phyloP scores from a whole-genome alignment of 495 filamentous ascomycete genomes.

The Pseudomonodictys pantanalensis region DNA sequence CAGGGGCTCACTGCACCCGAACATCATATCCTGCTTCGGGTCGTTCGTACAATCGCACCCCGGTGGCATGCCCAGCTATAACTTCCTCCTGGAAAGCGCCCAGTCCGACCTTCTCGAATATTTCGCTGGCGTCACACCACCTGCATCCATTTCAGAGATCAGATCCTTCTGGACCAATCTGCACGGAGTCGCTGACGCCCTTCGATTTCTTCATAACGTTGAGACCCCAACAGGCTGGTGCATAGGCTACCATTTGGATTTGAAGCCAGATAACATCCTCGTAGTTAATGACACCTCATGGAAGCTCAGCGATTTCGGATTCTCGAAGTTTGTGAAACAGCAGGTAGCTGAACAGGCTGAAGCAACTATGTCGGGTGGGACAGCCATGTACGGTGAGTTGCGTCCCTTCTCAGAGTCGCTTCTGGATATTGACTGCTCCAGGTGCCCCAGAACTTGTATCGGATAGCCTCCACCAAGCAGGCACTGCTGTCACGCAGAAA shows the following conservation, averaged over 20 bases:
- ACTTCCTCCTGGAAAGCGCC: slow-evolving; percentile 43
- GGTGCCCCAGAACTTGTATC: slow-evolving; percentile 4
- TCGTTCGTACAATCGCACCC: neutral
- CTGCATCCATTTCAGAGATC: slow-evolving; percentile 1
- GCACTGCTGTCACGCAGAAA: slow-evolving; percentile 29
- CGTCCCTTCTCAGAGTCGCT: neutral
- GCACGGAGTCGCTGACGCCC: neutral
- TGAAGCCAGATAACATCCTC: slow-evolving; percentile 47
- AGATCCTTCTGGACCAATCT: neutral
- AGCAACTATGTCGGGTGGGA: slow-evolving; percentile 35
- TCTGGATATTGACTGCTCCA: neutral
- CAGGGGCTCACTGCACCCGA: neutral
- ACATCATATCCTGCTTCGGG: slow-evolving; percentile 7
- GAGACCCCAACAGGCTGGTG: slow-evolving; percentile 30
- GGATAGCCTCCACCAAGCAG: slow-evolving; percentile 9
- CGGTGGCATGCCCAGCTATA: slow-evolving; percentile 21
- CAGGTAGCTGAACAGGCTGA: slow-evolving; percentile 8
- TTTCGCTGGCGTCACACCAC: slow-evolving; percentile 33
- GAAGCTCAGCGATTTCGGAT: slow-evolving; percentile 46
- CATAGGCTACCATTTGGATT: too few relatives aligned
- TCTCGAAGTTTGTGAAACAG: slow-evolving; percentile 40
- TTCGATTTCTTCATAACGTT: neutral
- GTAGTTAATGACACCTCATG: slow-evolving; percentile 38
- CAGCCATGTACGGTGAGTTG: slow-evolving; percentile 39
- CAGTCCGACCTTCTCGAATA: slow-evolving; percentile 43